These are phyloP conservation scores for Scenedesmus sp. DNA, from an alignment of 163 green algal species.

Conservation along the genomic window DNA sequence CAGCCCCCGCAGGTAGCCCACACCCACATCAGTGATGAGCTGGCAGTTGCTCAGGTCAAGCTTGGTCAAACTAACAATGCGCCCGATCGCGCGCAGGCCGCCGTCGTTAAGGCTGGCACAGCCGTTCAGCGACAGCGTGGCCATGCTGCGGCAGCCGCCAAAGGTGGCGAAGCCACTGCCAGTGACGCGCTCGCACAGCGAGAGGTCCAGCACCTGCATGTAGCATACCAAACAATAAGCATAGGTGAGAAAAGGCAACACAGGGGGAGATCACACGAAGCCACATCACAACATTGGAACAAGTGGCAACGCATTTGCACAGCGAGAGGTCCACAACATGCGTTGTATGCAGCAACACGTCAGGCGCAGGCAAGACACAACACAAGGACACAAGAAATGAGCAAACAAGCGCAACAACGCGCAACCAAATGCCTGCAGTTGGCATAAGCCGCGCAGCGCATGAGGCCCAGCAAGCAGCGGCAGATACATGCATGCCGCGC, in stretches of 20 bases:
- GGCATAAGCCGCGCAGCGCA: too few relatives aligned
- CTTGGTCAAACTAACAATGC: slow-evolving; percentile 49
- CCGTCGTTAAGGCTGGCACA: slow-evolving; percentile 52
- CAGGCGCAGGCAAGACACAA: too few relatives aligned
- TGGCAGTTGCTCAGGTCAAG: slow-evolving; percentile 55
- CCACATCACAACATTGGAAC: neutral
- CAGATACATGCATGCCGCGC: too few relatives aligned
- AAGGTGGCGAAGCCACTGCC: slow-evolving; percentile 42
- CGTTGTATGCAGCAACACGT: too few relatives aligned
- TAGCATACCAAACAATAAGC: neutral
- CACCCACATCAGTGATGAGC: slow-evolving; percentile 49
- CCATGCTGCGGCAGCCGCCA: slow-evolving; percentile 23
- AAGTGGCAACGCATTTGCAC: too few relatives aligned
- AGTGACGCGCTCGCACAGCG: slow-evolving; percentile 42
- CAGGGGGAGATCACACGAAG: too few relatives aligned
- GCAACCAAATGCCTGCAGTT: too few relatives aligned
- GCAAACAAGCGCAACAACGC: too few relatives aligned
- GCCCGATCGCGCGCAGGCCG: slow-evolving; percentile 44
- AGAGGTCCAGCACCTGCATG: slow-evolving; percentile 40
- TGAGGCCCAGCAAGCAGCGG: too few relatives aligned
- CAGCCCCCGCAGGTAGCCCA: slow-evolving; percentile 39
- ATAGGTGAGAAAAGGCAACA: too few relatives aligned
- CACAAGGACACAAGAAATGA: too few relatives aligned
- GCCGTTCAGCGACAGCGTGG: slow-evolving; percentile 51
- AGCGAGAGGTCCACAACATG: too few relatives aligned